Evolutionary conservation across 2,329 filamentous ascomycete species (phyloP).

Genomic region (Talaromyces atroroseus): DNA sequence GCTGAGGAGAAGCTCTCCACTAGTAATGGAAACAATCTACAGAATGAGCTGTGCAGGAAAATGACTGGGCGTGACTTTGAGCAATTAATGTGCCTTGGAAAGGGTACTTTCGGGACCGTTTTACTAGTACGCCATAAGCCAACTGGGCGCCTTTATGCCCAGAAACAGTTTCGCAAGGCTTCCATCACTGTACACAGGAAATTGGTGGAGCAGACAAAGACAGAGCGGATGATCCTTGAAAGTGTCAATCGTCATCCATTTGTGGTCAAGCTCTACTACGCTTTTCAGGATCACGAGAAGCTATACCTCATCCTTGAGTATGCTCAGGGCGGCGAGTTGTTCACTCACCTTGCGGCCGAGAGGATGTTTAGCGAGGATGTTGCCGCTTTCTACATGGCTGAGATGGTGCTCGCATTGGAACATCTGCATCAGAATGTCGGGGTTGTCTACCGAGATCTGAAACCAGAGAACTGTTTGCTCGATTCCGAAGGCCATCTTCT

Average conservation of each 20-base stretch:
- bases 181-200: slow-evolving; percentile 93
- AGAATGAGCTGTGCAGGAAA: slow-evolving; percentile 59
- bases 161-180: slow-evolving; percentile 98
- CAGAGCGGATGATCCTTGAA: slow-evolving; percentile 89
- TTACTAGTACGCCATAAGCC: slow-evolving; percentile 82
- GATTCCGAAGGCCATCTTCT: slow-evolving; percentile 88
- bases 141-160: slow-evolving; percentile 86
- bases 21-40: slow-evolving; percentile 52
- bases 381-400: slow-evolving; percentile 96
- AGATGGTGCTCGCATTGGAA: slow-evolving; percentile 90
- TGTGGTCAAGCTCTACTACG: slow-evolving; percentile 96
- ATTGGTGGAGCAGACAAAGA: slow-evolving; percentile 94
- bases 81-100: slow-evolving; percentile 83
- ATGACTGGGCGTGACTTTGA: slow-evolving; percentile 92
- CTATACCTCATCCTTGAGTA: slow-evolving; percentile 97
- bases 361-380: slow-evolving; percentile 90
- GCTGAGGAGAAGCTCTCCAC: slow-evolving; percentile 33
- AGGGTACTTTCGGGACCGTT: slow-evolving; percentile 93
- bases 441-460: slow-evolving; percentile 93
- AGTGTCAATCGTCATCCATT: slow-evolving; percentile 95
- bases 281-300: slow-evolving; percentile 96
- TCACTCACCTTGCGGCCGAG: slow-evolving; percentile 88
- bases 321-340: slow-evolving; percentile 92
- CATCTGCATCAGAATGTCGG: slow-evolving; percentile 89
- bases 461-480: slow-evolving; percentile 94